Percentiles rank a stretch among this genome's conserved stretches.
Evolutionary conservation across 495 filamentous ascomycete genomes (phyloP).

Genomic region (Aspergillus hancockii): DNA sequence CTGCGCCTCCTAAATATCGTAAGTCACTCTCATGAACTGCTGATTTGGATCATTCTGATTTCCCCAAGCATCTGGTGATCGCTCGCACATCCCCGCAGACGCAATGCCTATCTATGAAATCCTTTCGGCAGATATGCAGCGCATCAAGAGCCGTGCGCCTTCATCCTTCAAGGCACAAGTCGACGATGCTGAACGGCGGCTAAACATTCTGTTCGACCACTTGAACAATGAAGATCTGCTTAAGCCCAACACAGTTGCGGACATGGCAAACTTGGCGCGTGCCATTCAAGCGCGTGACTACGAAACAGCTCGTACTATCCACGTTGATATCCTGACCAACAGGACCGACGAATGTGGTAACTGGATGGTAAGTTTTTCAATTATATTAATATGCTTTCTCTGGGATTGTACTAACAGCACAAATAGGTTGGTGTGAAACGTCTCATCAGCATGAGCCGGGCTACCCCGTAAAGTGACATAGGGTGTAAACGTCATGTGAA

Average conservation of each 20-base stretch:
- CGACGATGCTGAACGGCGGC: conserved; percentile 86
- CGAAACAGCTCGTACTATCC: conserved; percentile 69
- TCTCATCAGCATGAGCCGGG: conserved; percentile 87
- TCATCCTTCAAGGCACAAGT: conserved; percentile 80
- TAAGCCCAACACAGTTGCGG: conserved; percentile 74
- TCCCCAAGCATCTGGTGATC: conserved; percentile 70
- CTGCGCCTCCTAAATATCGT: conserved; percentile 67
- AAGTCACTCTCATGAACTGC: conserved; percentile 33
- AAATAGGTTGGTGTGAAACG: conserved; percentile 84
- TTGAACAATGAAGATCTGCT: conserved; percentile 93
- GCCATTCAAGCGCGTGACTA: conserved; percentile 73
- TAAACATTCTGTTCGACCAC: conserved; percentile 91
- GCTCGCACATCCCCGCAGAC: conserved; percentile 78
- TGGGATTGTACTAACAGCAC: conserved; percentile 10
- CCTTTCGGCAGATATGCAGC: conserved; percentile 80
- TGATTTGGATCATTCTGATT: conserved; percentile 12
- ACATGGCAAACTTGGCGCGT: conserved; percentile 65
- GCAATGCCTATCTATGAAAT: conserved; percentile 80
- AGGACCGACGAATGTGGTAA: conserved; percentile 83
- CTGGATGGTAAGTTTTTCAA: conserved; percentile 81
- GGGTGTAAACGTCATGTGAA: not conserved
- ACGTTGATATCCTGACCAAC: conserved; percentile 79
- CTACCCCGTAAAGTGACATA: conserved; percentile 54
- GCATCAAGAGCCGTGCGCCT: conserved; percentile 81
- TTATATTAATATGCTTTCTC: not conserved